Evolutionary conservation across 2,329 filamentous ascomycete species (phyloP).

Genomic region (Hypoxylon sp.): DNA sequence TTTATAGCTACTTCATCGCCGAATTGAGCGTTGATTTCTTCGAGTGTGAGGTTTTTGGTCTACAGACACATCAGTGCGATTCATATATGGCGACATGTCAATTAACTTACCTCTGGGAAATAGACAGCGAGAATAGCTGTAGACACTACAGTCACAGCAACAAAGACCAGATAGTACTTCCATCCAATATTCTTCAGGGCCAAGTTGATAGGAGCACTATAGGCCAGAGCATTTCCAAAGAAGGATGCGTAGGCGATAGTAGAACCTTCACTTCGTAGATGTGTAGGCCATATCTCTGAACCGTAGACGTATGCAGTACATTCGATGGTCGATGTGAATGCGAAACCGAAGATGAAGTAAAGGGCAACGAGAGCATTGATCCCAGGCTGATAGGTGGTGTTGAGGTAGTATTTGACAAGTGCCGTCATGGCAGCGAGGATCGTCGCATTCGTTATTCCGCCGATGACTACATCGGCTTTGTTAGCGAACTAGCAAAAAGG

Average conservation of each 20-base stretch:
- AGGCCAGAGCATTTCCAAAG: constrained; percentile 47
- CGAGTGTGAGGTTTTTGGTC: constrained; percentile 51
- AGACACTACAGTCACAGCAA: constrained; percentile 46
- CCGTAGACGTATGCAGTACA: constrained; percentile 52
- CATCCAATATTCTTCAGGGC: constrained; percentile 50
- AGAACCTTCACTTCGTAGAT: constrained; percentile 48
- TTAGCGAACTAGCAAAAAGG: constrained; percentile 16
- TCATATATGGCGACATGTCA: too few relatives aligned
- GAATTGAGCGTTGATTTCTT: constrained; percentile 52
- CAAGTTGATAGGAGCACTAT: constrained; percentile 36
- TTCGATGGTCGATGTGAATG: constrained; percentile 49
- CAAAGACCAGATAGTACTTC: constrained; percentile 52
- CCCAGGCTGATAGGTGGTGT: constrained; percentile 39
- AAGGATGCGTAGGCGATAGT: constrained; percentile 44
- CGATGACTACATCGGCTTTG: constrained; percentile 29
- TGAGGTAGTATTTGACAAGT: constrained; percentile 46
- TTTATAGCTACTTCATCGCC: constrained; percentile 48
- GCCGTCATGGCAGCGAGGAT: constrained; percentile 46
- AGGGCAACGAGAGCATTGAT: constrained; percentile 46
- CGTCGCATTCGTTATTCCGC: constrained; percentile 42
- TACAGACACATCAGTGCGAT: constrained; percentile 20
- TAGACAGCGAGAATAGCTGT: constrained; percentile 44
- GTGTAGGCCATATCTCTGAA: constrained; percentile 54
- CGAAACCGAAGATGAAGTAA: constrained; percentile 46
- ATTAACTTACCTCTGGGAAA: constrained; percentile 46